A percentile compares a stretch with the other conserved stretches of the same genome.
These are phyloP conservation scores for Nannochloropsis gaditana DNA, from an alignment of 108 stramenopile genomes.

Conservation along the genomic window DNA sequence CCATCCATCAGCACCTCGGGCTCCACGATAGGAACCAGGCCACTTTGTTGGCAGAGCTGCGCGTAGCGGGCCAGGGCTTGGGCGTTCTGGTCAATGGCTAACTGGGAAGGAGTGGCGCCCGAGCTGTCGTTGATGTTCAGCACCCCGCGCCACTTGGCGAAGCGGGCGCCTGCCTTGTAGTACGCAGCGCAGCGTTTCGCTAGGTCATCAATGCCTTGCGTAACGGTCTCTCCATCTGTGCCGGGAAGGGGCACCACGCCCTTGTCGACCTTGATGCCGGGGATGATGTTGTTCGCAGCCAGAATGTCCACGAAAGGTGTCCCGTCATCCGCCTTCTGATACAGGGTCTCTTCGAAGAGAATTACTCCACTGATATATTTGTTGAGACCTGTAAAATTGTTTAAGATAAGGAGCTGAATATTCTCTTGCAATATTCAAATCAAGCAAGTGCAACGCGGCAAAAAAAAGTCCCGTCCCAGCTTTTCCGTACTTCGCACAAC, in stretches of 20 bases:
- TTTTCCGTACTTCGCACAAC: constrained; percentile 57
- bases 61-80: constrained; percentile 77
- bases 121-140: constrained; percentile 44
- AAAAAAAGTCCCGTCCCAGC: background rate
- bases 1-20: constrained; percentile 69
- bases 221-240: constrained; percentile 71
- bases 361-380: constrained; percentile 68
- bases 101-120: constrained; percentile 63
- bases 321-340: constrained; percentile 60
- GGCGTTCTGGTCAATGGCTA: constrained; percentile 63
- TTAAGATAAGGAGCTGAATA: no score
- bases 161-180: constrained; percentile 66
- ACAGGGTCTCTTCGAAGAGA: constrained; percentile 71
- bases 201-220: constrained; percentile 72
- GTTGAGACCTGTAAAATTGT: constrained; percentile 50
- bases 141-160: constrained; percentile 71
- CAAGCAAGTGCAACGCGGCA: background rate
- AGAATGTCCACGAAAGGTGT: constrained; percentile 65
- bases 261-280: constrained; percentile 70
- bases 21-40: constrained; percentile 80
- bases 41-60: constrained; percentile 69
- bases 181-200: constrained; percentile 64
- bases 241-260: constrained; percentile 56
- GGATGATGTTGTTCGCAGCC: constrained; percentile 62
- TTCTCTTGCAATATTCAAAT: no score